Evolutionary conservation across 306 rosid species (phyloP).

Genomic region (Carpinus fangiana): DNA sequence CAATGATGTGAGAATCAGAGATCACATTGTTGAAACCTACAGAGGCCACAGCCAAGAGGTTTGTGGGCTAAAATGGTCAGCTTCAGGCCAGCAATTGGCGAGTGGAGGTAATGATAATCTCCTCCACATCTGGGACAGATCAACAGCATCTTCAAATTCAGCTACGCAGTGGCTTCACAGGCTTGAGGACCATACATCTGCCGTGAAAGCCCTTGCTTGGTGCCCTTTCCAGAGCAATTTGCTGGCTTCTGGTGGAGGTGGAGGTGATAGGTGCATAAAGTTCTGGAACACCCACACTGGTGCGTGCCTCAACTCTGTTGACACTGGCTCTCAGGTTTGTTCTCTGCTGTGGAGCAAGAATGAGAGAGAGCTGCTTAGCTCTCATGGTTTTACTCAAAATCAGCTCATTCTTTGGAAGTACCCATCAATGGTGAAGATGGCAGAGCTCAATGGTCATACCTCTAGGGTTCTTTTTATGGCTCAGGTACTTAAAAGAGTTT

Average conservation of each 20-base stretch:
- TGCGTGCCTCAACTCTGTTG: constrained; percentile 55
- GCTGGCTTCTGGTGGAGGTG: constrained; percentile 55
- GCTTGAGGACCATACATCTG: constrained; percentile 52
- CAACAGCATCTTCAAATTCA: constrained; percentile 50
- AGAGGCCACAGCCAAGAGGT: constrained; percentile 81
- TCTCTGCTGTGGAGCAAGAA: constrained; percentile 59
- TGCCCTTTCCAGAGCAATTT: constrained; percentile 73
- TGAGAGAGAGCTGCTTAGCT: constrained; percentile 81
- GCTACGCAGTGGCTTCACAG: constrained; percentile 60
- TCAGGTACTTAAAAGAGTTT: not conserved
- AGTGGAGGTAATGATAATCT: constrained; percentile 60
- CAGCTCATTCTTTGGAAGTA: constrained; percentile 88
- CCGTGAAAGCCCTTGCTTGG: constrained; percentile 72
- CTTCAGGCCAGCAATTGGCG: constrained; percentile 53
- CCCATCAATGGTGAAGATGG: constrained; percentile 81
- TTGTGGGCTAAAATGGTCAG: constrained; percentile 86
- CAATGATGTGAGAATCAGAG: constrained; percentile 80
- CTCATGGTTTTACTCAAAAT: constrained; percentile 76
- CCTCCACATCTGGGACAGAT: constrained; percentile 51
- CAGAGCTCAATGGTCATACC: constrained; percentile 76
- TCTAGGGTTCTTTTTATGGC: constrained; percentile 80
- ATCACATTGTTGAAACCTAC: constrained; percentile 68
- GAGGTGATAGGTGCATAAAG: constrained; percentile 48
- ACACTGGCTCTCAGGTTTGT: constrained; percentile 66
- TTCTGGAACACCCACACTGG: constrained; percentile 64